Percentiles rank a stretch among this genome's conserved stretches.
Conservation (phyloP, 2,329 filamentous ascomycete genomes). For the Nemania diffusa region DNA sequence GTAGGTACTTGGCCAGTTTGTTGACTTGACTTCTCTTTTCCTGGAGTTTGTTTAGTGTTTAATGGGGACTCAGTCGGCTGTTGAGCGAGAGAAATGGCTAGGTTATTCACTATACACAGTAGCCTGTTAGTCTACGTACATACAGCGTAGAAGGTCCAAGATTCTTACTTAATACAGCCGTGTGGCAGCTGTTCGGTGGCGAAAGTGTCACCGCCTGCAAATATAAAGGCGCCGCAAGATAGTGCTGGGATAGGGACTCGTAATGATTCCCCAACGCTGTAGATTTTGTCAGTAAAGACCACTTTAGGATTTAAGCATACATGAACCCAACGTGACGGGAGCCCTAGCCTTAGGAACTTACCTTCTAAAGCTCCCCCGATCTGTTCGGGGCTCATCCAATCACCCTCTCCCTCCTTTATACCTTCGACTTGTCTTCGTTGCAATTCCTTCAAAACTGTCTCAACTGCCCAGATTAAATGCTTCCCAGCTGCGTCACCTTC, state of each 20-base stretch:
- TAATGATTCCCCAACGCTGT: conserved; percentile 80
- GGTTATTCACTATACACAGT: conserved; percentile 75
- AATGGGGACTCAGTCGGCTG: conserved; percentile 59
- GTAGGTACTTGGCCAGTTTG: conserved; percentile 55
- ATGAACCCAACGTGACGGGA: background rate
- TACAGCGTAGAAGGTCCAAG: conserved; percentile 13
- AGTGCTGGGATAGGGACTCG: conserved; percentile 76
- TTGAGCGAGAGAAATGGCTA: conserved; percentile 78
- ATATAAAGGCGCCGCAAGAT: conserved; percentile 86
- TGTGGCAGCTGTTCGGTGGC: conserved; percentile 74
- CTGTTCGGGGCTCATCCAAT: conserved; percentile 76
- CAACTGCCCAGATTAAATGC: conserved; percentile 81
- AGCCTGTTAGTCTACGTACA: conserved; percentile 35
- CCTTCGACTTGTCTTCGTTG: conserved; percentile 73
- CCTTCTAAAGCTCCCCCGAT: conserved; percentile 79
- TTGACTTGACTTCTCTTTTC: conserved; percentile 41
- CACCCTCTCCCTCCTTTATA: conserved; percentile 74
- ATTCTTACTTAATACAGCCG: conserved; percentile 77
- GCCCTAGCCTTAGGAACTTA: too few species aligned
- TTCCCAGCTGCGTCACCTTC: conserved; percentile 80
- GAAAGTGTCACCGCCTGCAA: conserved; percentile 82
- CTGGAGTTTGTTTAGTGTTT: conserved; percentile 47
- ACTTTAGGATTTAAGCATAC: background rate
- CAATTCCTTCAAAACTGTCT: conserved; percentile 80
- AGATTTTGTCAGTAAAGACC: conserved; percentile 42